phyloP scores from a whole-genome alignment of 192 early-diverging fungal genomes.

The Coemansia sp. region DNA sequence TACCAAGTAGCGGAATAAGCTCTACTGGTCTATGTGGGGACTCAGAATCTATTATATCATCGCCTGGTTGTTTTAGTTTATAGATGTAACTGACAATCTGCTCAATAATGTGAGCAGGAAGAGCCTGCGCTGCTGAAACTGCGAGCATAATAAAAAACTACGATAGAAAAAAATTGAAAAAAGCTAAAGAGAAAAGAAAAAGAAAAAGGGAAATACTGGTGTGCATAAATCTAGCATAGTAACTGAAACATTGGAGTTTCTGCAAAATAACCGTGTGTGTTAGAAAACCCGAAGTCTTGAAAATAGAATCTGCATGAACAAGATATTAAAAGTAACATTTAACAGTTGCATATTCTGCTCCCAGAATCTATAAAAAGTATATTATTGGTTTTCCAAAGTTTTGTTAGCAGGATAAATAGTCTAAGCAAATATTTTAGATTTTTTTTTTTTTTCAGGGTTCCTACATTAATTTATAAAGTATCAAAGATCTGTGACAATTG shows the following conservation, averaged over 20 bases:
- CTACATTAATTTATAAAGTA: too few relatives aligned
- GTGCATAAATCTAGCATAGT: not conserved
- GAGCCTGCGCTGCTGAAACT: not conserved
- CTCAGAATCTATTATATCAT: not conserved
- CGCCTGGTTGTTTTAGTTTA: not conserved
- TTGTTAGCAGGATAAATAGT: too few relatives aligned
- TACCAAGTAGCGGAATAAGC: not conserved
- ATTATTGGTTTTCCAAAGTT: too few relatives aligned
- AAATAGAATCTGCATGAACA: not conserved
- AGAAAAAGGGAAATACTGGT: not conserved
- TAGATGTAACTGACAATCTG: not conserved
- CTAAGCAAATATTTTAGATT: too few relatives aligned
- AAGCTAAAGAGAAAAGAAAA: conserved; percentile 1
- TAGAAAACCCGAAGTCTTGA: not conserved
- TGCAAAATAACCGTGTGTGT: not conserved
- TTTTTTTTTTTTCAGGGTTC: too few relatives aligned
- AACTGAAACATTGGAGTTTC: not conserved
- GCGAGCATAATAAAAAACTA: not conserved
- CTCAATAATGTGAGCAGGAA: not conserved
- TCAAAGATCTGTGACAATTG: too few relatives aligned
- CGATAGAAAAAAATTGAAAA: not conserved
- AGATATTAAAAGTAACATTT: too few relatives aligned
- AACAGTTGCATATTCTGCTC: too few relatives aligned
- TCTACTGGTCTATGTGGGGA: not conserved
- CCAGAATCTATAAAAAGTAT: too few relatives aligned